Evolutionary conservation across 78 protist species (phyloP).

Genomic region (Reticulomyxa filosa): DNA sequence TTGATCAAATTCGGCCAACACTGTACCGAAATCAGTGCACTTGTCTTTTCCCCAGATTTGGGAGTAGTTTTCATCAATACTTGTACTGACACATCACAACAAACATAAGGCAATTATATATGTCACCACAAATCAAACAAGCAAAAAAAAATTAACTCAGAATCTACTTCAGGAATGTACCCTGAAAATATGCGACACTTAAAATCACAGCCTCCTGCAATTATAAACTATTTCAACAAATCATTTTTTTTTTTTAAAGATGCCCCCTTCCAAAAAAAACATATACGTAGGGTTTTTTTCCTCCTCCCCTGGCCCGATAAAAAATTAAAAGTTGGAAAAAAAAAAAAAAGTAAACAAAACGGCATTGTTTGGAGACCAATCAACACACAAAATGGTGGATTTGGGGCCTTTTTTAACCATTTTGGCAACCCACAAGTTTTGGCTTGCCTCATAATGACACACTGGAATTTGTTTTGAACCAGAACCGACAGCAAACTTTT

Average conservation of each 20-base stretch:
- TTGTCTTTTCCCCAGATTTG: no score
- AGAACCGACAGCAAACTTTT: constrained; percentile 1
- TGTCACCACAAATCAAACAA: no score
- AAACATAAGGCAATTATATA: no score
- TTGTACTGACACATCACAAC: no score
- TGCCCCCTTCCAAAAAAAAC: no score
- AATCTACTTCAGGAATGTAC: not conserved
- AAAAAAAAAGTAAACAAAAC: no score
- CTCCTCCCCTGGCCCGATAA: no score
- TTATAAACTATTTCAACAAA: not conserved
- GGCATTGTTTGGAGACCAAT: not conserved
- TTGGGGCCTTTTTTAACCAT: not conserved
- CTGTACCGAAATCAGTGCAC: not conserved
- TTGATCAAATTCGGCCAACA: not conserved
- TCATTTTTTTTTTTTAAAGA: no score
- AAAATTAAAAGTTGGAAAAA: no score
- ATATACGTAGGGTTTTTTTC: no score
- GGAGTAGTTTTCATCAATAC: no score
- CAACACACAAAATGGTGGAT: not conserved
- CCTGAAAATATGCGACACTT: not conserved
- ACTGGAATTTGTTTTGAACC: not conserved
- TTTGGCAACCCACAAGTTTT: not conserved
- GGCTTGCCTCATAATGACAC: not conserved
- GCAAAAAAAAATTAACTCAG: no score
- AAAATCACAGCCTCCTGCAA: not conserved